A percentile compares a stretch with the other conserved stretches of the same genome.
Conservation (phyloP, 2,329 filamentous ascomycete genomes). For the Pseudopithomyces maydicus region DNA sequence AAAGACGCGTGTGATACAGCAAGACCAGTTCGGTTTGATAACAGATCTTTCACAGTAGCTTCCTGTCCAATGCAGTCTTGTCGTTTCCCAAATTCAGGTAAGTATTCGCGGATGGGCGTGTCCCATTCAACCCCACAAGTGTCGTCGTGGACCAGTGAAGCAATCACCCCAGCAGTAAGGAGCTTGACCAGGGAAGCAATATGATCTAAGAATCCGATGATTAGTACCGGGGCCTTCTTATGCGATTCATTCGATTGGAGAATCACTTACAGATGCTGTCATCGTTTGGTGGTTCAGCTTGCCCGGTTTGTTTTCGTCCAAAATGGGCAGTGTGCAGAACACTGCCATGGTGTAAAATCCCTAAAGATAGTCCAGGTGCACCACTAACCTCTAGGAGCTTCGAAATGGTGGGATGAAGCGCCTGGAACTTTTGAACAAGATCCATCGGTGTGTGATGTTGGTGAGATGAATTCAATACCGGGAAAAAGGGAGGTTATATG, state of each 20-base stretch:
- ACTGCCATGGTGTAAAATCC: slow-evolving; percentile 16
- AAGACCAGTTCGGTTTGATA: slow-evolving; percentile 15
- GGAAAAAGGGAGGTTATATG: too few relatives aligned
- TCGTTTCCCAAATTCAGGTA: slow-evolving; percentile 14
- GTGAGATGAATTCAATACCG: too few relatives aligned
- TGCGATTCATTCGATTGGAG: too few relatives aligned
- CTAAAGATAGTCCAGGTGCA: slow-evolving; percentile 17
- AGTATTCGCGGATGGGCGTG: slow-evolving; percentile 16
- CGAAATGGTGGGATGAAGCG: slow-evolving; percentile 1
- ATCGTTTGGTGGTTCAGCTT: slow-evolving; percentile 2
- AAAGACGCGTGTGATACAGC: slow-evolving; percentile 9
- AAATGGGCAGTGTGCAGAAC: slow-evolving; percentile 16
- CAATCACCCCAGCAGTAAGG: slow-evolving; percentile 10
- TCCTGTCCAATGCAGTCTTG: slow-evolving; percentile 16
- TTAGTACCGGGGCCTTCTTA: too few relatives aligned
- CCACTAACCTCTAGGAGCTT: slow-evolving; percentile 8
- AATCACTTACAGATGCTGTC: slow-evolving; percentile 16
- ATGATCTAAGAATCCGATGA: too few relatives aligned
- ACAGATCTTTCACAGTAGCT: slow-evolving; percentile 16
- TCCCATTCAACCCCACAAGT: slow-evolving; percentile 16
- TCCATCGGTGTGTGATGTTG: too few relatives aligned
- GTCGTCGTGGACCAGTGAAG: slow-evolving; percentile 15
- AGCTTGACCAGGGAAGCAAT: slow-evolving; percentile 2
- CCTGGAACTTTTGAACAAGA: background rate
- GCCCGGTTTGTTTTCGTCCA: slow-evolving; percentile 6